Evolutionary conservation across 2,329 filamentous ascomycete genomes (phyloP).

Genomic region (Monilinia aucupariae): DNA sequence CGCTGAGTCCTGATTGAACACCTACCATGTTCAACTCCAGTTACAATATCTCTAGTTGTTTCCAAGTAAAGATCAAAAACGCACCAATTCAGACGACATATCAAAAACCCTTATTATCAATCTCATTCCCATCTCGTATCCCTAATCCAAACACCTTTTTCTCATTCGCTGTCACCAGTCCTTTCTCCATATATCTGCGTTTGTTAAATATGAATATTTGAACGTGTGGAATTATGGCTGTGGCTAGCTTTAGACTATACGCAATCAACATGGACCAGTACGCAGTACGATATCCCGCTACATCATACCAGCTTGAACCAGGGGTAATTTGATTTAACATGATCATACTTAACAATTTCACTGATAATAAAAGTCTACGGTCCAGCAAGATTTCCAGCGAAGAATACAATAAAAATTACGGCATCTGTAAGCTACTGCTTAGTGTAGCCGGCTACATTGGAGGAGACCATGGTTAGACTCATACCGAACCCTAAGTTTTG

Average conservation of each 20-base stretch:
- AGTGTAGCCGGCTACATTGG: slow-evolving; percentile 50
- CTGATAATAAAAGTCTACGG: slow-evolving; percentile 23
- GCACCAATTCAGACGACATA: slow-evolving; percentile 40
- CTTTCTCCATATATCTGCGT: slow-evolving; percentile 45
- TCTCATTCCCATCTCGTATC: slow-evolving; percentile 49
- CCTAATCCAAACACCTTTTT: slow-evolving; percentile 46
- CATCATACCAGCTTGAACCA: neutral
- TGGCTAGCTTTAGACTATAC: slow-evolving; percentile 44
- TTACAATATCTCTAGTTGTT: neutral
- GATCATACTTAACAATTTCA: slow-evolving; percentile 19
- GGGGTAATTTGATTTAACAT: neutral
- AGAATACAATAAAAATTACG: slow-evolving; percentile 46
- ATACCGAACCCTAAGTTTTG: slow-evolving; percentile 47
- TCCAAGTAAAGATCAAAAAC: neutral
- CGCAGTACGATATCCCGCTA: slow-evolving; percentile 17
- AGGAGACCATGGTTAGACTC: slow-evolving; percentile 40
- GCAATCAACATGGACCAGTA: slow-evolving; percentile 20
- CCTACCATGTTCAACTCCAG: neutral
- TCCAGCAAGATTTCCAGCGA: slow-evolving; percentile 47
- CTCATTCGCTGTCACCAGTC: slow-evolving; percentile 33
- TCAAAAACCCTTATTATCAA: slow-evolving; percentile 49
- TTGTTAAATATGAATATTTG: slow-evolving; percentile 51
- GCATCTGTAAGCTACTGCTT: slow-evolving; percentile 42
- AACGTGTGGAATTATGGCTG: slow-evolving; percentile 40
- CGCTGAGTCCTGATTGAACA: too few species aligned